phyloP scores from a whole-genome alignment of 306 rosid species.

The Astragalus glycyphyllos region DNA sequence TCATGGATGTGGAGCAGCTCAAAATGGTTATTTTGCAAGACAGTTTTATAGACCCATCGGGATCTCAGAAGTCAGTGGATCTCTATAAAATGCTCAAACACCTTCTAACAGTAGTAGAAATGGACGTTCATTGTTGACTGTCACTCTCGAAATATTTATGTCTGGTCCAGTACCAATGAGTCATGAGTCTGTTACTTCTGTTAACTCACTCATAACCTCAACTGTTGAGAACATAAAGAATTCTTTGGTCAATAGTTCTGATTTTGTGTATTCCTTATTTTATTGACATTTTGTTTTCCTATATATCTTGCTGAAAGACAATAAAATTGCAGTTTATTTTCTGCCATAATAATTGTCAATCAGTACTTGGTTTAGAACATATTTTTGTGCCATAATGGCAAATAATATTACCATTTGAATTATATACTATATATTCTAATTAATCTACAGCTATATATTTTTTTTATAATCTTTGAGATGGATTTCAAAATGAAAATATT shows the following conservation, averaged over 20 bases:
- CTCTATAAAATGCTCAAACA: not conserved
- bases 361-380: no score
- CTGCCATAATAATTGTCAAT: no score
- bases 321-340: no score
- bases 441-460: no score
- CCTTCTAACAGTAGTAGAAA: not conserved
- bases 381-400: no score
- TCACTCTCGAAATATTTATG: not conserved
- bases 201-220: not conserved
- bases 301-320: no score
- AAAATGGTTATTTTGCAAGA: constrained; percentile 64
- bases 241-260: not conserved
- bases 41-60: constrained; percentile 52
- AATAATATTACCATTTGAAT: no score
- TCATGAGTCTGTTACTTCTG: not conserved
- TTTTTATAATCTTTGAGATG: no score
- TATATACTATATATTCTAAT: no score
- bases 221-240: not conserved
- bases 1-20: constrained; percentile 50
- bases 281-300: no score
- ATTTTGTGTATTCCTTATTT: not conserved
- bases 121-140: not conserved
- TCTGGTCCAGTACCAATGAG: no score
- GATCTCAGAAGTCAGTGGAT: constrained; percentile 46
- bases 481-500: no score